Percentiles rank a stretch among this genome's conserved stretches.
Evolutionary conservation across 2,329 filamentous ascomycete genomes (phyloP).

Genomic region (Fusarium lyarnte): DNA sequence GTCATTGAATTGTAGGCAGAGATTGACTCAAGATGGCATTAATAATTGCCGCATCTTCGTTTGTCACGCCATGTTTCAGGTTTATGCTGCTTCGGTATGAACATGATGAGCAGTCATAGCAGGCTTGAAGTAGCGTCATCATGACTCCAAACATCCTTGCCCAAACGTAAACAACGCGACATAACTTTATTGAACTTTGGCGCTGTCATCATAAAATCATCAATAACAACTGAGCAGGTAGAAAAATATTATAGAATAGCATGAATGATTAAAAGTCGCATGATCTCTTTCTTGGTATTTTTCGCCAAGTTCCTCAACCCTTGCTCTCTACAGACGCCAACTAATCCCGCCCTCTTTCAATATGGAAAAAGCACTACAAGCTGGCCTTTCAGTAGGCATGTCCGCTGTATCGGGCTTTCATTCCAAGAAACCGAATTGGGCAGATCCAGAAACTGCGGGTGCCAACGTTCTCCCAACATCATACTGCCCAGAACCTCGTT

Average conservation of each 20-base stretch:
- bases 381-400: background rate
- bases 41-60: fast-evolving
- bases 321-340: fast-evolving
- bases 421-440: constrained; percentile 6
- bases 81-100: background rate
- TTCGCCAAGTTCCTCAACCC: background rate
- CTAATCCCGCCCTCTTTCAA: background rate
- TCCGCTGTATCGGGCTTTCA: background rate
- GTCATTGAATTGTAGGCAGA: background rate
- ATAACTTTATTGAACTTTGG: too few species aligned
- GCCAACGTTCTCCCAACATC: background rate
- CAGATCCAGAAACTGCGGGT: background rate
- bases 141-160: background rate
- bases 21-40: fast-evolving
- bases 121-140: background rate
- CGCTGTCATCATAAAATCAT: background rate
- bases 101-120: background rate
- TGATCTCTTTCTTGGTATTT: background rate
- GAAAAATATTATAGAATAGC: background rate
- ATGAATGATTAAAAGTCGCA: too few species aligned
- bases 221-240: background rate
- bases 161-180: background rate
- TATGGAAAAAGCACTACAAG: background rate
- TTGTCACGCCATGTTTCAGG: fast-evolving
- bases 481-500: background rate